Evolutionary conservation across 2,329 filamentous ascomycete genomes (phyloP).

Genomic region (Colletotrichum neosansevieriae): DNA sequence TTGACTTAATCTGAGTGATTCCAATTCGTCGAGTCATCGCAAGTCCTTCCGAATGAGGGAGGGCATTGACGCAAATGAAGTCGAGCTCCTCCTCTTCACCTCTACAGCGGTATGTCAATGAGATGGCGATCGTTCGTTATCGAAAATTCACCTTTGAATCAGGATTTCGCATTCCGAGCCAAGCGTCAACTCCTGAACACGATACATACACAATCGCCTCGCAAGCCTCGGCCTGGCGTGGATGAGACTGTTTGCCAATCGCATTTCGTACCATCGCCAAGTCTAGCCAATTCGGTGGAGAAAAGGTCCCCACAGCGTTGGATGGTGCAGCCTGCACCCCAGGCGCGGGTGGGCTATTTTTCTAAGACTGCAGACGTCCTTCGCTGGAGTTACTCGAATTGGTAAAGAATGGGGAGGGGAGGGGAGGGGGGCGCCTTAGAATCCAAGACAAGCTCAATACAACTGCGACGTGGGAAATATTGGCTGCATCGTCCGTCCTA

Average conservation of each 20-base stretch:
- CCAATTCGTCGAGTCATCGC: too few species aligned
- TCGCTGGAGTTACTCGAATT: constrained; percentile 11
- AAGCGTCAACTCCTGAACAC: not conserved
- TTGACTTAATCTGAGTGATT: too few species aligned
- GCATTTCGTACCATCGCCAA: constrained; percentile 17
- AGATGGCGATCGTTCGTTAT: too few species aligned
- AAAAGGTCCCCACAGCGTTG: not conserved
- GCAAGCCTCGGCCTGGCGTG: not conserved
- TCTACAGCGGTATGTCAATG: too few species aligned
- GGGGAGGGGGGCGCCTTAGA: not conserved
- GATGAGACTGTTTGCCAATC: too few species aligned
- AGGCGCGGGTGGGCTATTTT: too few species aligned
- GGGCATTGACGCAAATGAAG: too few species aligned
- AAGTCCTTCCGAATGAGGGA: too few species aligned
- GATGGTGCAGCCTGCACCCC: constrained; percentile 10
- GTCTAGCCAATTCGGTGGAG: constrained; percentile 13
- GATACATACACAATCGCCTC: not conserved
- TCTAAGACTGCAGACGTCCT: not conserved
- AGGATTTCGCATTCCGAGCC: too few species aligned
- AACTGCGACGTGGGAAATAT: constrained; percentile 4
- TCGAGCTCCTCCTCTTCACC: too few species aligned
- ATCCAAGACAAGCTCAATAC: constrained; percentile 9
- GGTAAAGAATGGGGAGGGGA: not conserved
- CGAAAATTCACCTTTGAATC: too few species aligned
- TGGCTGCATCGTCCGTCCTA: not conserved